Evolutionary conservation across 1,284 basidiomycete species (phyloP), one percentile per base, ranked within the genome.

Genomic region (Gymnopus androsaceus): DNA sequence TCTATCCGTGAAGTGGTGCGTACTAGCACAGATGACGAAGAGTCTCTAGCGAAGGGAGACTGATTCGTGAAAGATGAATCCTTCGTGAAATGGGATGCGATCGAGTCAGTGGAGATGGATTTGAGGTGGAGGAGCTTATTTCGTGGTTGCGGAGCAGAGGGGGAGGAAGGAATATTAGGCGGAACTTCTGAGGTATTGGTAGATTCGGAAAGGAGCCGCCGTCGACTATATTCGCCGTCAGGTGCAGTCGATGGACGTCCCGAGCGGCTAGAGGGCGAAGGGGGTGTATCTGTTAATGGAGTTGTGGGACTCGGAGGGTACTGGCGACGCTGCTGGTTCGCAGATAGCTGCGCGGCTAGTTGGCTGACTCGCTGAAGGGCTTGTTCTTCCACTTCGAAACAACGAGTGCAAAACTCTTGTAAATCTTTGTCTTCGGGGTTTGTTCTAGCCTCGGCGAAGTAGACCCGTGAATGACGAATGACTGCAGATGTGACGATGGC

Each of bases 401-500:
- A 91, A 59, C 77, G 82, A 47, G 73, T 74, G 61, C 82, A 85
- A 28, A 85, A 74, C 41, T 78, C 75, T 14, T 76, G 69, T 15
- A 83, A 57, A 14, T 64, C 59, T 44, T 57, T 55, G 56, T 75
- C 72, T 48, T 62, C 64, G 37, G 69, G 68, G 30, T 59, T 57
- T 27, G 63, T 60, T 40, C 63, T 69, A 9, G 69, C 60, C 44
- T 69, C 72, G 30, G 66, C 54, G 21, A 69, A 68, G 45, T 72
- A 68, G 36, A 76, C 71, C 58, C 75, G 72, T 33, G 77, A 76
- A 61, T 82, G 78, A 38, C 88, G 85, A 50, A 87, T 82, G 15
- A 92, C 79, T 42, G 87, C 80, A n/a, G 89, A 88, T 25, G 84
- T 80, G 50, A 92, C 75, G 51, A 84, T 78, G 14, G 90, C 88